These are phyloP conservation scores for Dryadomyces sulphureus DNA, from an alignment of 2,329 filamentous ascomycete genomes.

Conservation along the genomic window DNA sequence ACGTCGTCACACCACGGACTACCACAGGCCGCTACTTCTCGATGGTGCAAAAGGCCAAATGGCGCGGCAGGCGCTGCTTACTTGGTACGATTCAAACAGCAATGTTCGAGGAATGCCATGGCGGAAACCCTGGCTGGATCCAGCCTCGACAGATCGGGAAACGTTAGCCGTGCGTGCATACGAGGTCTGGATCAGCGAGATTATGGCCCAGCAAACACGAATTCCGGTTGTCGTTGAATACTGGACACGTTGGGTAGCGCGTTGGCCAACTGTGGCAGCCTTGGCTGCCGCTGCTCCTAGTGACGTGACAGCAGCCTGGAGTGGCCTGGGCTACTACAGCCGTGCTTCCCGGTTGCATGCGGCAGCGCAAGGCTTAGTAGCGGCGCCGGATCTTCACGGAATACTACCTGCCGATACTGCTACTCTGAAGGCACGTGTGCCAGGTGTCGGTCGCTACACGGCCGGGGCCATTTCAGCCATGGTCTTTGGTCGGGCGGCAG, in stretches of 20 bases:
- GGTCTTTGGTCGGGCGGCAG: constrained; percentile 41
- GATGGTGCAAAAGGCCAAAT: constrained; percentile 17
- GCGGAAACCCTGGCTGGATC: constrained; percentile 43
- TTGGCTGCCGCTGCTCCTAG: constrained; percentile 37
- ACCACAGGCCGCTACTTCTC: constrained; percentile 36
- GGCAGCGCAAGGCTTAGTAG: constrained; percentile 35
- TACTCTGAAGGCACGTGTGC: constrained; percentile 34
- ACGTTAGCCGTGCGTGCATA: constrained; percentile 41
- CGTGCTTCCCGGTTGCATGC: constrained; percentile 46
- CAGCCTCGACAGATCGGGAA: constrained; percentile 10
- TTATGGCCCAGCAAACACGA: constrained; percentile 53
- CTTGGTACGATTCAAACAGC: constrained; percentile 36
- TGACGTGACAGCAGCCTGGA: constrained; percentile 44
- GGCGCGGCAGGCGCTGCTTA: constrained; percentile 24
- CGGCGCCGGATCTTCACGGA: constrained; percentile 25
- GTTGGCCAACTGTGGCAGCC: constrained; percentile 43
- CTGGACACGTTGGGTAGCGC: constrained; percentile 46
- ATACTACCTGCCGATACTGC: constrained; percentile 31
- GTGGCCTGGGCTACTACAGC: constrained; percentile 49
- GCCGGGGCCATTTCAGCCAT: constrained; percentile 48
- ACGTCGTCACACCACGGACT: constrained; percentile 23
- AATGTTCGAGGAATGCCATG: constrained; percentile 39
- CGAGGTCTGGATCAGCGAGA: constrained; percentile 52
- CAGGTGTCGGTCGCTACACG: constrained; percentile 47
- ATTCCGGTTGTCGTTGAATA: constrained; percentile 48